Evolutionary conservation across 495 filamentous ascomycete species (phyloP).

Genomic region (Neurospora cerealis): DNA sequence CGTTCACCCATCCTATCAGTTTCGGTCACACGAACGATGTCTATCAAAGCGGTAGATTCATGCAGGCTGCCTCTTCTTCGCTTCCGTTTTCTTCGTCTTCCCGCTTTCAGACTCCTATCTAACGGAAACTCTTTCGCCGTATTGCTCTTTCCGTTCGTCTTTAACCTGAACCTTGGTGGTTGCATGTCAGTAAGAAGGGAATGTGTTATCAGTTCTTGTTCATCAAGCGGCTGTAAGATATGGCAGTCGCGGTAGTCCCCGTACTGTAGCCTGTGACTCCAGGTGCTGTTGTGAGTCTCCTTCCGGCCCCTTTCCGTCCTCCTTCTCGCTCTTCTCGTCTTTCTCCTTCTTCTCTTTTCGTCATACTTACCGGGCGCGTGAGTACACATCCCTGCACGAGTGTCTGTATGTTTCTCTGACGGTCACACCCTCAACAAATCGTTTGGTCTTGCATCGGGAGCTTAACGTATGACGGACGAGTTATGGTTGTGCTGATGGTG

Average conservation of each 20-base stretch:
- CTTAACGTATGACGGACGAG: not conserved
- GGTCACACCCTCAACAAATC: not conserved
- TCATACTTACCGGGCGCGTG: not conserved
- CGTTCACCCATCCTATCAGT: not conserved
- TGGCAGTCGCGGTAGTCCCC: too few relatives aligned
- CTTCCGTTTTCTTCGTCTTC: not conserved
- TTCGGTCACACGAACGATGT: not conserved
- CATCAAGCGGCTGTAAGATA: too few relatives aligned
- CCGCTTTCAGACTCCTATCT: not conserved
- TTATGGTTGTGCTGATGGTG: not conserved
- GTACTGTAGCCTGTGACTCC: too few relatives aligned
- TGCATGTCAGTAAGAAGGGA: too few relatives aligned
- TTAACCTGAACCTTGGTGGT: not conserved
- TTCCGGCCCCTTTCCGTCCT: not conserved
- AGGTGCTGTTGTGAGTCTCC: too few relatives aligned
- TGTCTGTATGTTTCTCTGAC: not conserved
- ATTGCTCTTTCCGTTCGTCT: not conserved
- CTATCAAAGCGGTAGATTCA: not conserved
- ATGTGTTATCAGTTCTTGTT: too few relatives aligned
- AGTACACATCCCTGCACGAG: not conserved
- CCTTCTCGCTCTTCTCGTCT: too few relatives aligned
- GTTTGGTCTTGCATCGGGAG: not conserved
- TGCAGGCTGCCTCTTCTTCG: not conserved
- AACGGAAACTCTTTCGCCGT: not conserved
- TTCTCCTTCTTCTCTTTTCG: not conserved